Percentiles rank a stretch among this genome's conserved stretches.
phyloP scores from a whole-genome alignment of 2,329 filamentous ascomycete species.

The Trichoderma sp. region DNA sequence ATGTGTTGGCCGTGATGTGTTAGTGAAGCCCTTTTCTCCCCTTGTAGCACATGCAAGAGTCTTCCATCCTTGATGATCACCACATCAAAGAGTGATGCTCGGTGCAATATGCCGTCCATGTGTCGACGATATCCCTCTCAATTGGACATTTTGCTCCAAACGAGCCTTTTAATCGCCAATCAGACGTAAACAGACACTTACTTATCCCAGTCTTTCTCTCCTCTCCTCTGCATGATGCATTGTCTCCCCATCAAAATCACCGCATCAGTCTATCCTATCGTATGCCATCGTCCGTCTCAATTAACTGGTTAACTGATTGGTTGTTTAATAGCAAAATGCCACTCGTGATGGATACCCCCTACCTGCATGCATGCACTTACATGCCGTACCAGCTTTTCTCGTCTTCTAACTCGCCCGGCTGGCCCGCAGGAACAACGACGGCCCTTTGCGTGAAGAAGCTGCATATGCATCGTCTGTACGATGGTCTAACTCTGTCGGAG shows the following conservation, averaged over 20 bases:
- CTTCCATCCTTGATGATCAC: neutral
- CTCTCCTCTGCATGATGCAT: neutral
- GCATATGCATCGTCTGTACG: conserved; percentile 13
- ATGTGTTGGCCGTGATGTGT: neutral
- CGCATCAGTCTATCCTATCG: neutral
- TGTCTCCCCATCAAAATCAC: neutral
- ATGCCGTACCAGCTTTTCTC: neutral
- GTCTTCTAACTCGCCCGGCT: neutral
- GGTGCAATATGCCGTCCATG: neutral
- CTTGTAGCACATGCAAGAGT: neutral
- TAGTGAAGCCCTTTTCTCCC: neutral
- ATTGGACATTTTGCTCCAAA: neutral
- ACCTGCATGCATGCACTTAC: conserved; percentile 20
- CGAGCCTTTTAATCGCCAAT: neutral
- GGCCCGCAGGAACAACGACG: neutral
- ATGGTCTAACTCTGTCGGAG: neutral
- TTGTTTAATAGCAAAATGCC: neutral
- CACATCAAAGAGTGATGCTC: neutral
- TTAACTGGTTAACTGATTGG: neutral
- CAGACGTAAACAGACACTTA: neutral
- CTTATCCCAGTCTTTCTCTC: neutral
- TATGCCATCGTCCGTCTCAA: neutral
- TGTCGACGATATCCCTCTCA: neutral
- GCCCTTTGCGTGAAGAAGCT: neutral
- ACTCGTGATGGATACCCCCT: neutral